Percentiles rank a stretch among this genome's conserved stretches.
phyloP scores from a whole-genome alignment of 805 yeast genomes.

The Pichia thaimueangensis region DNA sequence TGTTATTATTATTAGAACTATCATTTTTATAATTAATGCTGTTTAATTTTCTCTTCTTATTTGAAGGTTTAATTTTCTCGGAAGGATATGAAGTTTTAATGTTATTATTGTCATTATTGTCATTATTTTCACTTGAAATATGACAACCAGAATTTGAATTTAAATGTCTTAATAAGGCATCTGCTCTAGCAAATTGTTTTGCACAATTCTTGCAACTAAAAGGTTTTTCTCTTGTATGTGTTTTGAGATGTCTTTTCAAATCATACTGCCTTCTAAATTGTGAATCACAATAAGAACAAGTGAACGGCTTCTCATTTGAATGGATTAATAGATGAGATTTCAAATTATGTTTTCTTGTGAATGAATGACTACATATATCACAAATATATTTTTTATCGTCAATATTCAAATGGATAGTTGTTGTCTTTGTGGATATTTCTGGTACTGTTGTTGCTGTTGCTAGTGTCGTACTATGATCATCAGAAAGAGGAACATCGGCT shows the following conservation, averaged over 20 bases:
- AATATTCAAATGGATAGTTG: background rate
- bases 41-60: too few species aligned
- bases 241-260: conserved; percentile 65
- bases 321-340: conserved; percentile 68
- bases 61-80: too few species aligned
- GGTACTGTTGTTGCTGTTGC: background rate
- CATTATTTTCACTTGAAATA: background rate
- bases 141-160: conserved; percentile 33
- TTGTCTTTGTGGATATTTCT: too few species aligned
- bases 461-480: background rate
- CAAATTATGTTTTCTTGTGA: conserved; percentile 69
- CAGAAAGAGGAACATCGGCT: background rate
- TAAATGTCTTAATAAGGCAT: conserved; percentile 65
- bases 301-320: conserved; percentile 55
- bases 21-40: background rate
- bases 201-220: conserved; percentile 55
- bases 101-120: background rate
- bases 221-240: conserved; percentile 74
- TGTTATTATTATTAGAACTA: background rate
- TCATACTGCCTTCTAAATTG: conserved; percentile 71
- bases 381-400: conserved; percentile 41
- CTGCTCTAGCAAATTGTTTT: conserved; percentile 64
- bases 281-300: conserved; percentile 53
- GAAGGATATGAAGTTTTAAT: too few species aligned
- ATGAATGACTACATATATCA: conserved; percentile 53